Evolutionary conservation across 164 flowering plant species (phyloP).

Genomic region (Umbilicus rupestris): DNA sequence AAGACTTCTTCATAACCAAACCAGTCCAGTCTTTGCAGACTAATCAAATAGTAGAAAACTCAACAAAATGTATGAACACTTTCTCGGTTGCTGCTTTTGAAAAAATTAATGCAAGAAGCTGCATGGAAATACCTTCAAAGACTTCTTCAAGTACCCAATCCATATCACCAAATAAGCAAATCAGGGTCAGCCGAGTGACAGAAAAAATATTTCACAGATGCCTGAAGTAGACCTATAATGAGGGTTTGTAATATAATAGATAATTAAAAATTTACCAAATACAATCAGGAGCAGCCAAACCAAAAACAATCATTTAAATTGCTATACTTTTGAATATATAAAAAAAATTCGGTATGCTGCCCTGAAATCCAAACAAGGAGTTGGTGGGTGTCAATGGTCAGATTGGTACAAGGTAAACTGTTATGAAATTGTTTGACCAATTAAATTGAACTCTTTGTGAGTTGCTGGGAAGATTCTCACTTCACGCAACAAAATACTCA

Average conservation of each 20-base stretch:
- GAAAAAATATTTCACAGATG: too few relatives aligned
- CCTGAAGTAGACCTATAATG: too few relatives aligned
- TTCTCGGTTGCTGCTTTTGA: not conserved
- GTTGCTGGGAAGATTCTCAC: slow-evolving; percentile 3
- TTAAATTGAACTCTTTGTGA: not conserved
- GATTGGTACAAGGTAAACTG: not conserved
- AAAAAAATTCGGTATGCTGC: too few relatives aligned
- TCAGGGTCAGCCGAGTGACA: too few relatives aligned
- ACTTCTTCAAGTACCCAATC: too few relatives aligned
- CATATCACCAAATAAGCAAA: too few relatives aligned
- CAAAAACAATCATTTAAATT: too few relatives aligned
- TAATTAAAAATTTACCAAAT: too few relatives aligned
- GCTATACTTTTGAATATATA: too few relatives aligned
- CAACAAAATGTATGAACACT: not conserved
- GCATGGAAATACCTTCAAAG: not conserved
- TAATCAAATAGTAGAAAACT: not conserved
- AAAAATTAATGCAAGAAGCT: not conserved
- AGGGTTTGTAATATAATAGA: too few relatives aligned
- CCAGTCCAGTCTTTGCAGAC: not conserved
- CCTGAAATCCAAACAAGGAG: not conserved
- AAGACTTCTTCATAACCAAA: not conserved
- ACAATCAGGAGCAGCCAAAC: too few relatives aligned
- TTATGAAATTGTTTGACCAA: not conserved
- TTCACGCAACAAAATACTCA: too few relatives aligned
- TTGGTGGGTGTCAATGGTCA: not conserved